Conservation (phyloP, 257 asterid species). For the Echites panduratus region DNA sequence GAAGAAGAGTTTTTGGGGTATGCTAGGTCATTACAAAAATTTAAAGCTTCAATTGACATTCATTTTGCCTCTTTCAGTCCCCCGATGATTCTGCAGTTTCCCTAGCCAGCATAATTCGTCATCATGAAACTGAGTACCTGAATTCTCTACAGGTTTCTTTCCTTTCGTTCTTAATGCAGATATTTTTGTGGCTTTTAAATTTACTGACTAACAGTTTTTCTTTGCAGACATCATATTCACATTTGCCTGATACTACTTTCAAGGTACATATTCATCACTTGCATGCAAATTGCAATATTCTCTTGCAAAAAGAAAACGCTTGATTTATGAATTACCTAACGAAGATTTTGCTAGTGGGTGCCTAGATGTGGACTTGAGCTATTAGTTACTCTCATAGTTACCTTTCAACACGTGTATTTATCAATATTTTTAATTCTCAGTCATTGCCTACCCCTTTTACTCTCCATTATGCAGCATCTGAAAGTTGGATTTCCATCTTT, state of each 20-base stretch:
- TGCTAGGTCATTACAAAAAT: neutral
- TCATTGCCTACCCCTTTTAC: neutral
- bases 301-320: neutral
- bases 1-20: neutral
- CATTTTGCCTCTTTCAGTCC: constrained; percentile 45
- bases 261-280: constrained; percentile 46
- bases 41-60: constrained; percentile 16
- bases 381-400: neutral
- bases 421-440: neutral
- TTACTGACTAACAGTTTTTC: constrained; percentile 10
- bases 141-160: constrained; percentile 67
- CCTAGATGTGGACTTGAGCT: neutral
- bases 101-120: constrained; percentile 65
- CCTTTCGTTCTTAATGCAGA: neutral
- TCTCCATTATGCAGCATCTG: neutral
- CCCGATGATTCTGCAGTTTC: constrained; percentile 81
- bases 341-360: neutral
- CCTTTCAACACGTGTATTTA: neutral
- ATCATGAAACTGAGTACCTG: constrained; percentile 83
- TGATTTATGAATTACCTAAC: neutral
- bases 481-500: neutral
- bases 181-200: constrained; percentile 1
- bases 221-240: constrained; percentile 68
- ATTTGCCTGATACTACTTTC: constrained; percentile 88
- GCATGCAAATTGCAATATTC: neutral